Evolutionary conservation across 768 basidiomycete genomes (phyloP), one percentile per base, ranked within the genome.

Genomic region (Boletus speciosus): DNA sequence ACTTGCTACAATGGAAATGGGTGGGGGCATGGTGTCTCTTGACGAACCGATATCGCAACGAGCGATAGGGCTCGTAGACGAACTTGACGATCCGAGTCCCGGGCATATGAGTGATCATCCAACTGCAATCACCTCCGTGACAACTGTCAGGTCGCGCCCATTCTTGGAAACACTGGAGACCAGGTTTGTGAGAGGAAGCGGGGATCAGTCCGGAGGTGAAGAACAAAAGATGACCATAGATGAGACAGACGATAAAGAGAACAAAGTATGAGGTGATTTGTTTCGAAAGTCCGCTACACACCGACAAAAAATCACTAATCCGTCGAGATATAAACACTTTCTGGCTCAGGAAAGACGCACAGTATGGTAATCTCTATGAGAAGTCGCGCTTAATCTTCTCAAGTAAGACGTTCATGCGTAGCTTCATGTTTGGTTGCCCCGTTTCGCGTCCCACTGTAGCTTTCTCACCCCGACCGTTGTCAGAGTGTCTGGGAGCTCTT

Each of bases 81-180:
- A 93, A 69, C 72, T 93, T 59, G 91, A 93, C 61, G 88, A 92
- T 69, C 90, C 90, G 4, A 76, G 81, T 48, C 90, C 90, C 14
- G 90, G 89, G 21, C 90, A 93, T 68, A 76, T 93, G 77, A 89
- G 90, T 61, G 86, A 91, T 44, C 83, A 83, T 65, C 90, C 90
- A 4, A 86, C 81, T 4, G 76, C 90, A 1, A 71, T 92, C 45
- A 81, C 80, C 15, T 74, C 85, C 9, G 81, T 83, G n/a, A 89
- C 86, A 10, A 78, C 79, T 6, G 45, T 73, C 34, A 58, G 65
- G 52, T 56, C 70, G 61, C 73, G 74, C 44, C 81, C 84, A n/a
- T 76, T 83, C 44, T 60, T 81, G 47, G 77, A 73, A 16, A 85
- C 78, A 50, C 71, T 89, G 49, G 81, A 82, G 53, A 75, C 81